Conservation (phyloP, 192 early-diverging fungal species). For the Gonapodya prolifera region DNA sequence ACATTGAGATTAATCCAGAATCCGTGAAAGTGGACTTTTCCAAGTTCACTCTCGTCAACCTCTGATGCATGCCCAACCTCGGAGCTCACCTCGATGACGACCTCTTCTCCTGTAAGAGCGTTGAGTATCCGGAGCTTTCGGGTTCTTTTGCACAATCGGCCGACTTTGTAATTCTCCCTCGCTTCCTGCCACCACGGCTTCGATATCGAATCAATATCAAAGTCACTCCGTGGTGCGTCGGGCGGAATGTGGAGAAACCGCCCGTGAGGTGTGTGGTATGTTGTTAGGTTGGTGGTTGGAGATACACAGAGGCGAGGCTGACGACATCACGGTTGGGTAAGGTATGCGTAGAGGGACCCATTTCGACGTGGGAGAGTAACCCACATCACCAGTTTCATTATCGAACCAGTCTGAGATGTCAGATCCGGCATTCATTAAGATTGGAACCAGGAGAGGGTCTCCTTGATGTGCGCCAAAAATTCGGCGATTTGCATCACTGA, state of each 20-base stretch:
- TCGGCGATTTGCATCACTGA: too few species aligned
- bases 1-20: background rate
- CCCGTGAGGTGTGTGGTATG: constrained; percentile 33
- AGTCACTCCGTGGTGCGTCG: constrained; percentile 27
- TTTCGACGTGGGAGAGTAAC: constrained; percentile 3
- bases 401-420: constrained; percentile 54
- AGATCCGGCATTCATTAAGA: constrained; percentile 41
- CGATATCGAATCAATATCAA: constrained; percentile 7
- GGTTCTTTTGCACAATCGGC: constrained; percentile 28
- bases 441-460: constrained; percentile 30
- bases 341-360: background rate
- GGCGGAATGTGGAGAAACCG: constrained; percentile 35
- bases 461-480: constrained; percentile 12
- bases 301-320: background rate
- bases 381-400: constrained; percentile 29
- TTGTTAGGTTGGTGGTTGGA: constrained; percentile 10
- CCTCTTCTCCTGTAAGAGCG: constrained; percentile 40
- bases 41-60: background rate
- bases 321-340: background rate
- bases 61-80: background rate
- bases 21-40: background rate
- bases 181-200: constrained; percentile 42
- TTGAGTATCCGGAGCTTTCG: constrained; percentile 38
- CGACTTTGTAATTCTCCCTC: constrained; percentile 31
- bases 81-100: constrained; percentile 27